These are phyloP conservation scores for Smittium mucronatum DNA, from an alignment of 371 early-diverging fungal species.

Conservation along the genomic window DNA sequence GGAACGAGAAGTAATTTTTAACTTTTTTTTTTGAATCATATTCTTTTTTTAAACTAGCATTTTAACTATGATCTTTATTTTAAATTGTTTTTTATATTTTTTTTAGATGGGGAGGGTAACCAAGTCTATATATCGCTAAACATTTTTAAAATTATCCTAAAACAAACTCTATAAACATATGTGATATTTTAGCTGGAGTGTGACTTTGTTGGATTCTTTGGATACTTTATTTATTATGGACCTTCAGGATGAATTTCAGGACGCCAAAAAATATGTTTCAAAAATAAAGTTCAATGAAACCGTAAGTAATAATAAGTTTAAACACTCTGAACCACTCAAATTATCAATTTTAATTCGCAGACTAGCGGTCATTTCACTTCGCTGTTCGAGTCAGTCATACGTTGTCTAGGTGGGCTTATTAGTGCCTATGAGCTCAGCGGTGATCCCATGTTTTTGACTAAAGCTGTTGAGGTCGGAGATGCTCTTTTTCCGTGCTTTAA, in stretches of 20 bases:
- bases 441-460: constrained; percentile 44
- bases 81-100: constrained; percentile 71
- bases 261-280: constrained; percentile 51
- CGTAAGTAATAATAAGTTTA: background rate
- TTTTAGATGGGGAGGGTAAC: constrained; percentile 76
- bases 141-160: background rate
- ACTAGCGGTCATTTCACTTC: constrained; percentile 47
- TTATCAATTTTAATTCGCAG: constrained; percentile 12
- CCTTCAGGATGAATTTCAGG: constrained; percentile 50
- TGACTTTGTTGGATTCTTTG: constrained; percentile 71
- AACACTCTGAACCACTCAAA: background rate
- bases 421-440: constrained; percentile 63
- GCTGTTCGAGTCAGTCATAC: constrained; percentile 88
- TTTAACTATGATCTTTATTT: constrained; percentile 77
- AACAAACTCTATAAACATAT: background rate
- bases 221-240: constrained; percentile 78
- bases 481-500: constrained; percentile 62
- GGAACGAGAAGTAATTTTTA: constrained; percentile 25
- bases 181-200: constrained; percentile 41
- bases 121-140: constrained; percentile 36
- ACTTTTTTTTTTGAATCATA: too few relatives aligned
- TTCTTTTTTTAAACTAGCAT: constrained; percentile 76
- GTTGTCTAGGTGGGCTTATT: constrained; percentile 79
- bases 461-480: constrained; percentile 68
- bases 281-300: constrained; percentile 21